phyloP scores from a whole-genome alignment of 345 rosid genomes.

The Nasturtium officinale region DNA sequence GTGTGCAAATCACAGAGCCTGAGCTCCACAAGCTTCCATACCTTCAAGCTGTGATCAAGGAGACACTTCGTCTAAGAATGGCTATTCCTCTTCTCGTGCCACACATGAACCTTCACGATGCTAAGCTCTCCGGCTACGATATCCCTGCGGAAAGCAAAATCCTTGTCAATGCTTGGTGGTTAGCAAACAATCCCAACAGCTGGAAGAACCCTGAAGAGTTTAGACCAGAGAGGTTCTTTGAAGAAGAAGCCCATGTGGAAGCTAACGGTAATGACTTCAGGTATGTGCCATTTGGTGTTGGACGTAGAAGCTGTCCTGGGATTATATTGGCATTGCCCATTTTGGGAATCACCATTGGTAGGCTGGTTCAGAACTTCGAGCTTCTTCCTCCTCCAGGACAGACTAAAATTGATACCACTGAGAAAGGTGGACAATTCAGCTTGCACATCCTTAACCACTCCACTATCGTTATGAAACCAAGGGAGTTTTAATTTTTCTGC shows the following conservation, averaged over 20 bases:
- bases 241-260: slow-evolving; percentile 92
- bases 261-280: slow-evolving; percentile 93
- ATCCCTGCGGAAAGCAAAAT: slow-evolving; percentile 98
- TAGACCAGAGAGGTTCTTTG: slow-evolving; percentile 94
- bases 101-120: slow-evolving; percentile 96
- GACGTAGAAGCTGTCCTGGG: slow-evolving; percentile 98
- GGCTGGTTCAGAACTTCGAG: slow-evolving; percentile 95
- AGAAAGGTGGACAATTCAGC: slow-evolving; percentile 98
- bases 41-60: slow-evolving; percentile 94
- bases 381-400: slow-evolving; percentile 91
- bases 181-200: slow-evolving; percentile 81
- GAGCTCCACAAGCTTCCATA: slow-evolving; percentile 78
- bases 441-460: slow-evolving; percentile 93
- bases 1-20: slow-evolving; percentile 80
- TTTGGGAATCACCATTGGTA: slow-evolving; percentile 84
- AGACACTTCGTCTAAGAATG: slow-evolving; percentile 87
- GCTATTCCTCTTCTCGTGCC: slow-evolving; percentile 98
- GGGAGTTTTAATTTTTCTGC: slow-evolving; percentile 39
- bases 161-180: slow-evolving; percentile 96
- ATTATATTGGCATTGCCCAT: slow-evolving; percentile 94
- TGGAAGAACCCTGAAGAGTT: slow-evolving; percentile 95
- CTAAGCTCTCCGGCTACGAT: slow-evolving; percentile 81
- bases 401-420: slow-evolving; percentile 72
- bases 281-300: slow-evolving; percentile 96
- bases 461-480: slow-evolving; percentile 87